These are phyloP conservation scores for Jasminum sambac DNA, from an alignment of 257 asterid genomes.

Conservation along the genomic window DNA sequence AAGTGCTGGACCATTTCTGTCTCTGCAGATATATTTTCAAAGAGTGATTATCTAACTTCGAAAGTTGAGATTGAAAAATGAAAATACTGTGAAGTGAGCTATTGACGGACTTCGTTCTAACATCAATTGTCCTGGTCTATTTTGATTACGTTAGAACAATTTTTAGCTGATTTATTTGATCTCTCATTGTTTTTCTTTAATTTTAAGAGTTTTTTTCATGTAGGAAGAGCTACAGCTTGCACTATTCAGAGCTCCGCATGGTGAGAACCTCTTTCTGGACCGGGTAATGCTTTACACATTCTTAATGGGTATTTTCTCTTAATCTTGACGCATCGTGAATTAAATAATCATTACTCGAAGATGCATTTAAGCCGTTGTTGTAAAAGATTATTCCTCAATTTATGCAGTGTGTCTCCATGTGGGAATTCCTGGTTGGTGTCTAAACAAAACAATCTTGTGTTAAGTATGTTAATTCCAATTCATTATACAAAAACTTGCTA, in stretches of 20 bases:
- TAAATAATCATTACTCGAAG: neutral
- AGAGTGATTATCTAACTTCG: neutral
- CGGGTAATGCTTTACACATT: conserved; percentile 53
- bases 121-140: neutral
- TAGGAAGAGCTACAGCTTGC: conserved; percentile 96
- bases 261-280: conserved; percentile 79
- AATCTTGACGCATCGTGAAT: conserved; percentile 4
- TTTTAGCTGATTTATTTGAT: neutral
- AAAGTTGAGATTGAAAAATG: neutral
- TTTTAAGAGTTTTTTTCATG: conserved; percentile 23
- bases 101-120: neutral
- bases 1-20: neutral
- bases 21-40: neutral
- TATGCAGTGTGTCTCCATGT: neutral
- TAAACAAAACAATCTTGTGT: neutral
- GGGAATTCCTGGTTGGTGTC: neutral
- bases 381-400: neutral
- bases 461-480: neutral
- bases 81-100: neutral
- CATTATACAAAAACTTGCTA: too few relatives aligned
- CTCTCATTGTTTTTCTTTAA: neutral
- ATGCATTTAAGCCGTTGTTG: neutral
- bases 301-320: conserved; percentile 14
- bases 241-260: conserved; percentile 56
- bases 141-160: neutral